A percentile compares a stretch with the other conserved stretches of the same genome.
Conservation (phyloP, 352 stramenopile genomes). For the Heterotrichella gracilis region DNA sequence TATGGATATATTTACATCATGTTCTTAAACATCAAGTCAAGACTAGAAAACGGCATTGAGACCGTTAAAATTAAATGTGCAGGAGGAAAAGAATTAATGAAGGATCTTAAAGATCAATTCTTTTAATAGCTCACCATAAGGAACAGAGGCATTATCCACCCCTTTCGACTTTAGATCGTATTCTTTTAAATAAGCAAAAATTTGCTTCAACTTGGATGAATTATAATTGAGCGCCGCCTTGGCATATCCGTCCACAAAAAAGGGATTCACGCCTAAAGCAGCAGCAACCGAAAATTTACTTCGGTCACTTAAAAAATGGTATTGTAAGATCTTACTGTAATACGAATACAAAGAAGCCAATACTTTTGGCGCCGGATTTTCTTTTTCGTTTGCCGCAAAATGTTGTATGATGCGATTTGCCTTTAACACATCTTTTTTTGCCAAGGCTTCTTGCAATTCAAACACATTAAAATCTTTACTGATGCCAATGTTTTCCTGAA, state of each 20-base stretch:
- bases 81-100: too few relatives aligned
- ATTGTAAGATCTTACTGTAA: background rate
- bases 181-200: slow-evolving; percentile 1
- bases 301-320: background rate
- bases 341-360: background rate
- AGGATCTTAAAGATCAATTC: slow-evolving; percentile 9
- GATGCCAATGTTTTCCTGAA: background rate
- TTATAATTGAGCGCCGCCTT: slow-evolving; percentile 3
- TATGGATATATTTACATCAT: too few relatives aligned
- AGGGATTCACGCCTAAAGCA: background rate
- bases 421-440: slow-evolving; percentile 4
- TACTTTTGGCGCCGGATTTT: background rate
- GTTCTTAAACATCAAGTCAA: too few relatives aligned
- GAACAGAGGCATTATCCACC: background rate
- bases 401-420: background rate
- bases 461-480: background rate
- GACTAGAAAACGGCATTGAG: too few relatives aligned
- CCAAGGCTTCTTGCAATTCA: background rate
- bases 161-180: background rate
- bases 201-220: background rate
- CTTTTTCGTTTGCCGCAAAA: background rate
- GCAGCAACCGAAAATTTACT: background rate
- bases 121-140: background rate
- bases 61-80: too few relatives aligned
- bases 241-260: background rate